A percentile compares a stretch with the other conserved stretches of the same genome.
phyloP scores from a whole-genome alignment of 2,329 filamentous ascomycete species.

The Diaporthe australafricana region DNA sequence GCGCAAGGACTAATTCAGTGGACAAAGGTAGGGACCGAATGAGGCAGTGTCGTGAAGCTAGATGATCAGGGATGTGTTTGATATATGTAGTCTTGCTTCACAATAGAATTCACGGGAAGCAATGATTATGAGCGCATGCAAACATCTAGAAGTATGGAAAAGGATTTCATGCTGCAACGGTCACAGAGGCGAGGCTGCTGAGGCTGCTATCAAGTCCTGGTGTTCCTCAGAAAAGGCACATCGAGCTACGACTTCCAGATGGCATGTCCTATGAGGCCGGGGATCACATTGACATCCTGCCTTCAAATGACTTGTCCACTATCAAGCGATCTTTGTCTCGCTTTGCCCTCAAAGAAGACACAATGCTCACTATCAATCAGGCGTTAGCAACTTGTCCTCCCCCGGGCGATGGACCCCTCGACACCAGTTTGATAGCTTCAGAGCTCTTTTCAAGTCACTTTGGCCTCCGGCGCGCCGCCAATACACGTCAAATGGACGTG shows the following conservation, averaged over 20 bases:
- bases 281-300: slow-evolving; percentile 81
- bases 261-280: slow-evolving; percentile 76
- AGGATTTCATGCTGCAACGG: background rate
- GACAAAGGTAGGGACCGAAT: background rate
- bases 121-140: background rate
- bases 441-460: slow-evolving; percentile 77
- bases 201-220: background rate
- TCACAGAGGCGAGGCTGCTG: background rate
- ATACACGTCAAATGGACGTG: slow-evolving; percentile 54
- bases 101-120: background rate
- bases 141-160: background rate
- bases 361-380: slow-evolving; percentile 69
- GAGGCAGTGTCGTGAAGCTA: background rate
- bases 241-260: slow-evolving; percentile 75
- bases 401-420: slow-evolving; percentile 61
- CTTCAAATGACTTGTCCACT: slow-evolving; percentile 73
- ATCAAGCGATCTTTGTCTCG: slow-evolving; percentile 73
- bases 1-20: background rate
- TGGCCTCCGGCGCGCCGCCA: slow-evolving; percentile 79
- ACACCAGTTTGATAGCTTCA: slow-evolving; percentile 52
- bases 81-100: background rate
- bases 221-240: slow-evolving; percentile 65
- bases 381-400: slow-evolving; percentile 65
- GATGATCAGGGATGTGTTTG: background rate
- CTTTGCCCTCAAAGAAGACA: slow-evolving; percentile 78